phyloP scores from a whole-genome alignment of 2,329 filamentous ascomycete genomes.

The Cladosporium sp. region DNA sequence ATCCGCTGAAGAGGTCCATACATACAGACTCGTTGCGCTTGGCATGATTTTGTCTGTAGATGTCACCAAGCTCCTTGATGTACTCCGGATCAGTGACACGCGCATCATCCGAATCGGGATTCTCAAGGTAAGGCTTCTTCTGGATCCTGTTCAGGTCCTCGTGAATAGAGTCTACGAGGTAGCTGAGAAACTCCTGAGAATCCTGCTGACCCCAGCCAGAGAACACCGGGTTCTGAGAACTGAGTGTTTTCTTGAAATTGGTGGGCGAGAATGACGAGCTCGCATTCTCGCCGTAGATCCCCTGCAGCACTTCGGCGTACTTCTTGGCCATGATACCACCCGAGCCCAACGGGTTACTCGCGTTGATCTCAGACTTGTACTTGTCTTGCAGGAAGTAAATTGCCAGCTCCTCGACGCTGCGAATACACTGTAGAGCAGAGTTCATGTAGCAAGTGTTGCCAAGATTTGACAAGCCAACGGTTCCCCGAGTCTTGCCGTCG shows the following conservation, averaged over 20 bases:
- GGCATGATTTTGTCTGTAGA: slow-evolving; percentile 89
- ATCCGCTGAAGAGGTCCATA: slow-evolving; percentile 91
- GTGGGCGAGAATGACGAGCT: slow-evolving; percentile 72
- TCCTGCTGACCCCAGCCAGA: slow-evolving; percentile 96
- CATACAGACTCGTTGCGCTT: slow-evolving; percentile 92
- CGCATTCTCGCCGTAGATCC: slow-evolving; percentile 72
- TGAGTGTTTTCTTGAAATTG: slow-evolving; percentile 79
- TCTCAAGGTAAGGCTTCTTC: slow-evolving; percentile 96
- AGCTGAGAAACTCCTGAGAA: slow-evolving; percentile 94
- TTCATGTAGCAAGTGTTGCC: slow-evolving; percentile 99
- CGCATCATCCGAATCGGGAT: slow-evolving; percentile 95
- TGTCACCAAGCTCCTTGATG: slow-evolving; percentile 79
- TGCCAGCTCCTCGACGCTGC: slow-evolving; percentile 89
- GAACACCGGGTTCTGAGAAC: slow-evolving; percentile 79
- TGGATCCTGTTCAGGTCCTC: slow-evolving; percentile 92
- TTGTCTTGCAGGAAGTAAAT: slow-evolving; percentile 79
- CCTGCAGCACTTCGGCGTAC: slow-evolving; percentile 73
- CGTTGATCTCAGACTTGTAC: slow-evolving; percentile 80
- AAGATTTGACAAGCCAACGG: slow-evolving; percentile 81
- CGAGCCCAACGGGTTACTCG: slow-evolving; percentile 80
- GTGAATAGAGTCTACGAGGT: slow-evolving; percentile 89
- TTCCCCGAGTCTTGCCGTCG: slow-evolving; percentile 70
- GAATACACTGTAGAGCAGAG: slow-evolving; percentile 89
- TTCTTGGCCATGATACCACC: slow-evolving; percentile 82
- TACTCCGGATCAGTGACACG: slow-evolving; percentile 82